Evolutionary conservation across 2,329 filamentous ascomycete species (phyloP).

Genomic region (Xylariales sp.): DNA sequence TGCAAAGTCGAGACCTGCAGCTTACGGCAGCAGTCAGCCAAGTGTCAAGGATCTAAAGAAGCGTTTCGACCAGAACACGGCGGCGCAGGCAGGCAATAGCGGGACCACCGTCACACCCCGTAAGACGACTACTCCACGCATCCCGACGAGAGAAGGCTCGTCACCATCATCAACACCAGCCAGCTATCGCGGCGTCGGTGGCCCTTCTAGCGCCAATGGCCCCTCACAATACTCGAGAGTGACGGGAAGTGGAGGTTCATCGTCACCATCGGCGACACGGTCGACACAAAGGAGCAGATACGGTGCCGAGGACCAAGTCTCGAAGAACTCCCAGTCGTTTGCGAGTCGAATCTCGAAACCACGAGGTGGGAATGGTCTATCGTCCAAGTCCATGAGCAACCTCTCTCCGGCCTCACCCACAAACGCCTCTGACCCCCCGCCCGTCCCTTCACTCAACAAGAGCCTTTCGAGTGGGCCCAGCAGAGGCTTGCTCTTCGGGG

Average conservation of each 20-base stretch:
- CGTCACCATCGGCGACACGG: conserved; percentile 20
- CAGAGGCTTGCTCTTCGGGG: conserved; percentile 65
- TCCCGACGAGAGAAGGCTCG: conserved; percentile 29
- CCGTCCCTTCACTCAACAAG: conserved; percentile 25
- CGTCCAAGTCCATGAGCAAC: conserved; percentile 40
- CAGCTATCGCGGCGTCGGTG: conserved; percentile 25
- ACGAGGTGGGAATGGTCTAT: conserved; percentile 30
- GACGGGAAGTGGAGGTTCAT: conserved; percentile 23
- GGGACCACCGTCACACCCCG: conserved; percentile 28
- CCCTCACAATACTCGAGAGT: conserved; percentile 35
- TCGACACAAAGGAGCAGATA: conserved; percentile 42
- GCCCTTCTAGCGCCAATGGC: conserved; percentile 28
- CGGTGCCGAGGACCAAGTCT: conserved; percentile 45
- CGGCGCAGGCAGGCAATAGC: conserved; percentile 11
- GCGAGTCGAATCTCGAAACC: conserved; percentile 55
- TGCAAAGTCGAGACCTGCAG: conserved; percentile 23
- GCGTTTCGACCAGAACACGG: conserved; percentile 64
- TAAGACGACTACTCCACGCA: conserved; percentile 27
- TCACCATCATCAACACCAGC: conserved; percentile 29
- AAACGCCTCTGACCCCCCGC: conserved; percentile 14
- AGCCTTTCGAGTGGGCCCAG: conserved; percentile 23
- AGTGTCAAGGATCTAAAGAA: conserved; percentile 78
- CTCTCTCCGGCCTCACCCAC: conserved; percentile 28
- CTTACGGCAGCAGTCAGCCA: conserved; percentile 41
- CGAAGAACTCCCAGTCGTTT: conserved; percentile 53